Evolutionary conservation across 75 land plant genomes (phyloP), one percentile per base, ranked within the genome.

Genomic region (Pinus albicaulis): DNA sequence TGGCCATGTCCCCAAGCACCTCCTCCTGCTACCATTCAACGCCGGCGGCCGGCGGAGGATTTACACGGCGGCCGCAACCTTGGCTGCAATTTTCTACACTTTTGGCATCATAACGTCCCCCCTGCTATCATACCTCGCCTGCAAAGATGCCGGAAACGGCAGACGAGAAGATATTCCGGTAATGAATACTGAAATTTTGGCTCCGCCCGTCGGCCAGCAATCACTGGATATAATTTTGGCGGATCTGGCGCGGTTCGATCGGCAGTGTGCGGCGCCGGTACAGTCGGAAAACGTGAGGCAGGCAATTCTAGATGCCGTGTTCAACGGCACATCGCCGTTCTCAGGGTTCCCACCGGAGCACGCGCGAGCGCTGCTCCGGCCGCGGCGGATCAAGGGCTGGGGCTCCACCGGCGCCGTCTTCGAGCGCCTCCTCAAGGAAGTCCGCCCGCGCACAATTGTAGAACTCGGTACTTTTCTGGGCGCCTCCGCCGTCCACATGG

Each of bases 381-480:
- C 56, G 17, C 75, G 73, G 38, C 59, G 85, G 7, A 76, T 92
- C 82, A 87, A 80, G 44, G 99, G 99, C 8, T 96, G 99, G 99
- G 99, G 97, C 72, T 91, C 94, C 0, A 82, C 76, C 48, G 85
- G 76, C 31, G 36, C 89, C 31, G 99, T 96, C 22, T 96, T 96
- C 79, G 76, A 62, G 52, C 84, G 85, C 58, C 91, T 95, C 20
- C 81, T 95, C 71, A 23, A 65, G 14, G 79, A 80, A 60, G 89
- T 91, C 56, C 78, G 82, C 26, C 99, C 99, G 8, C 55, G 71
- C 4, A 83, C 81, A n/a, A 83, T 95, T 19, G 62, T 95, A 53
- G 99, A 95, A 75, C 82, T 95, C 16, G 99, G 99, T 48, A 77
- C 96, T 55, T 95, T 93, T 60, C 84, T 95, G 5, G 98, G 98